Evolutionary conservation across 129 eudicot species (phyloP), one percentile per base, ranked within the genome.

Genomic region (Tanacetum coccineum): DNA sequence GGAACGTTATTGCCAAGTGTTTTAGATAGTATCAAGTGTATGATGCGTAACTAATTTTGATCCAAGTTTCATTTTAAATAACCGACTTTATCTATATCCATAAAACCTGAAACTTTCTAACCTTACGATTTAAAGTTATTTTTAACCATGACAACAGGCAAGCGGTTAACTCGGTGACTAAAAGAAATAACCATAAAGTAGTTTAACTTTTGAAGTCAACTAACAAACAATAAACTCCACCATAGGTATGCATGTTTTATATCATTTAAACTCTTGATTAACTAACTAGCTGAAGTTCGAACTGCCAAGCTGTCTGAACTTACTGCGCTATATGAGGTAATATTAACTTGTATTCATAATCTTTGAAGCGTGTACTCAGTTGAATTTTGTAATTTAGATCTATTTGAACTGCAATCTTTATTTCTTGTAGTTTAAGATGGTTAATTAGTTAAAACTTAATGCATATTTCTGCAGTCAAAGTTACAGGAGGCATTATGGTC

Each of bases 271-370:
- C 42, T 36, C 42, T 36, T 36, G 42, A 36, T 36, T 36, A 36
- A 36, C 42, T 36, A 36, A 6, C 42, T 36, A 36, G 75, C 76
- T 69, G 84, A 83, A 69, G 85, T 94, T 74, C 85, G 87, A 64
- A 72, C 81, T 9, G 66, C 95, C 63, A 87, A 85, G 79, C 76
- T 94, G 70, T 80, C 94, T 58, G 95, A 94, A 74, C 87, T 94
- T 48, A 78, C 87, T 44, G 62, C 87, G 36, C 75, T 67, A n/a
- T 89, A 82, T 57, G 97, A 94, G 99, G 99, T 94, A 80, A 48
- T 66, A 42, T 18, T 70, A 30, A 39, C 18, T 59, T 54, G 7
- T 58, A 48, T 42, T 50, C 46, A 57, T 17, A 19, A 28, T 13
- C n/a, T 50, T 45, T 50, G 25, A 66, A 64, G 39, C 8, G 8